These are phyloP conservation scores for Davidsoniella eucalypti DNA, from an alignment of 2,329 filamentous ascomycete species.

Conservation along the genomic window DNA sequence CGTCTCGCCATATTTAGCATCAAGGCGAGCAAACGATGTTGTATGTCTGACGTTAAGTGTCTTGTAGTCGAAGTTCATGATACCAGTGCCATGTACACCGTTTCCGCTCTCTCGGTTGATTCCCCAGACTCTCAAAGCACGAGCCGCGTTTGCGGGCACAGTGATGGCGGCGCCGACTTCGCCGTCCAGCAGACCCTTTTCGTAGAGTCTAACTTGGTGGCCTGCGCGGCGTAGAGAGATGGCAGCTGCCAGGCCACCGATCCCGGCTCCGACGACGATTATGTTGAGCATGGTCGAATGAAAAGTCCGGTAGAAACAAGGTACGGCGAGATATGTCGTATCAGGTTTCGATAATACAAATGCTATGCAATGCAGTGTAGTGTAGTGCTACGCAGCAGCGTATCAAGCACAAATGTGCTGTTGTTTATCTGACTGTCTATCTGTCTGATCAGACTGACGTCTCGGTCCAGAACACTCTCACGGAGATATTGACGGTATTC, in stretches of 20 bases:
- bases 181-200: slow-evolving; percentile 22
- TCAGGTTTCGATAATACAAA: not conserved
- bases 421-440: too few relatives aligned
- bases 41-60: slow-evolving; percentile 16
- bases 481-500: too few relatives aligned
- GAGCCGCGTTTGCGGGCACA: slow-evolving; percentile 23
- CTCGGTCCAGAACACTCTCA: too few relatives aligned
- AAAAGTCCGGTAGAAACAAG: too few relatives aligned
- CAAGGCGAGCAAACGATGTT: slow-evolving; percentile 11
- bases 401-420: too few relatives aligned
- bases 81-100: slow-evolving; percentile 17
- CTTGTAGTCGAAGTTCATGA: slow-evolving; percentile 16
- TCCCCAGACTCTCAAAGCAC: slow-evolving; percentile 22
- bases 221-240: slow-evolving; percentile 21
- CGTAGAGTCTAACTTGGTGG: slow-evolving; percentile 22
- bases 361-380: too few relatives aligned
- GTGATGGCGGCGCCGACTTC: slow-evolving; percentile 25
- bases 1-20: slow-evolving; percentile 17
- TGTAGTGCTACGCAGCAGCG: too few relatives aligned
- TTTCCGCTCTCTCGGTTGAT: slow-evolving; percentile 18
- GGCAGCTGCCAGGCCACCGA: slow-evolving; percentile 22
- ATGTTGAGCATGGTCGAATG: slow-evolving; percentile 15
- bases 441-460: not conserved
- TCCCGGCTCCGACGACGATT: slow-evolving; percentile 22
- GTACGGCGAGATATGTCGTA: not conserved